Conservation (phyloP, 768 basidiomycete species). For the Leccinum rimulosum region DNA sequence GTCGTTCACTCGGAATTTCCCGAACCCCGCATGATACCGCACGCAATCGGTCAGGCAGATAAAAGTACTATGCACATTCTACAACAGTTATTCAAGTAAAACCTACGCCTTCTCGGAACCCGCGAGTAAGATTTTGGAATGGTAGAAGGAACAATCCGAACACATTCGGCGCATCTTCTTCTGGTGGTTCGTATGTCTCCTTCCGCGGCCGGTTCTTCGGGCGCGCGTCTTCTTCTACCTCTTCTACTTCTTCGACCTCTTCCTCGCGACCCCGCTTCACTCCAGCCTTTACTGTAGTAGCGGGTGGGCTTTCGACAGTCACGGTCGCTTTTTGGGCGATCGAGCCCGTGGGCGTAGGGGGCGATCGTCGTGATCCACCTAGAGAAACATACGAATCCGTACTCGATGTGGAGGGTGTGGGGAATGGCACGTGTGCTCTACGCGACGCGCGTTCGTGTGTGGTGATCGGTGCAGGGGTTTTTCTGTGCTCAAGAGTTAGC, state of each 20-base stretch:
- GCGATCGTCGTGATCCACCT: conserved; percentile 12
- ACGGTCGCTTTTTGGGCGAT: conserved; percentile 34
- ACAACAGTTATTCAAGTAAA: conserved; percentile 19
- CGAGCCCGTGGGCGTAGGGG: conserved; percentile 16
- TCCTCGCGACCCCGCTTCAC: conserved; percentile 52
- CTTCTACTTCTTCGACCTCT: conserved; percentile 32
- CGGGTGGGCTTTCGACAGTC: conserved; percentile 26
- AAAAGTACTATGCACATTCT: not conserved
- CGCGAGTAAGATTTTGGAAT: conserved; percentile 61
- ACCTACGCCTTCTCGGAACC: conserved; percentile 60
- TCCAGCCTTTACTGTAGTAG: conserved; percentile 24
- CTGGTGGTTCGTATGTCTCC: conserved; percentile 43
- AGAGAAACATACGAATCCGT: conserved; percentile 15
- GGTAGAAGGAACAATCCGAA: conserved; percentile 63
- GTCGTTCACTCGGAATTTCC: conserved; percentile 25
- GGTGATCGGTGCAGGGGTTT: conserved; percentile 19
- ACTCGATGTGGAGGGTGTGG: conserved; percentile 20
- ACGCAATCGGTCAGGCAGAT: conserved; percentile 18
- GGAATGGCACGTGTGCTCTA: conserved; percentile 11
- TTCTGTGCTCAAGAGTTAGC: conserved; percentile 16
- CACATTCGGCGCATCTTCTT: conserved; percentile 44
- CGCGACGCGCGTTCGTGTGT: conserved; percentile 17
- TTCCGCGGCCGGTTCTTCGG: conserved; percentile 53
- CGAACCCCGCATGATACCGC: conserved; percentile 23
- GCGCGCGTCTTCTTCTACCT: conserved; percentile 39